These are phyloP conservation scores for Citrullus mucosospermus DNA, from an alignment of 306 rosid species.

Conservation along the genomic window DNA sequence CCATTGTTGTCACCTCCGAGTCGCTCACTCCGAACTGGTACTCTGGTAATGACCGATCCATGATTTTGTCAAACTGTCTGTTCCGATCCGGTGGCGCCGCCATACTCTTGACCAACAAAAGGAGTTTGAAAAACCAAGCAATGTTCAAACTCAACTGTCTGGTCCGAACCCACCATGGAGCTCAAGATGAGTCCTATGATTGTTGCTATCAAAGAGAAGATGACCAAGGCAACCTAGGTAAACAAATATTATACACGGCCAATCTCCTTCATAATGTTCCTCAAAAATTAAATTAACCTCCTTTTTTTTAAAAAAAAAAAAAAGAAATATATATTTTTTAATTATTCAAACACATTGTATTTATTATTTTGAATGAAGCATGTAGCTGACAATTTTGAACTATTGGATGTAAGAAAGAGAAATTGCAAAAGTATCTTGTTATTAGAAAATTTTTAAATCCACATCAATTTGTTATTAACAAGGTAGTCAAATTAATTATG, in stretches of 20 bases:
- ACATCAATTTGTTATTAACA: too few relatives aligned
- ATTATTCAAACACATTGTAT: too few relatives aligned
- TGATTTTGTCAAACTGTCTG: background rate
- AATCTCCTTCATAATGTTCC: background rate
- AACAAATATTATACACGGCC: background rate
- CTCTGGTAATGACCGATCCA: constrained; percentile 4
- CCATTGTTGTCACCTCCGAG: constrained; percentile 1
- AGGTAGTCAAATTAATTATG: too few relatives aligned
- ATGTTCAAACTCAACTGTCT: background rate
- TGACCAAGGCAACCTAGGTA: constrained; percentile 15
- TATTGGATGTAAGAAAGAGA: too few relatives aligned
- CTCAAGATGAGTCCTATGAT: background rate
- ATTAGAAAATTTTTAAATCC: too few relatives aligned
- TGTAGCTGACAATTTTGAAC: too few relatives aligned
- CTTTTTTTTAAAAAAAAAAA: too few relatives aligned
- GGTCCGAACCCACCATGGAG: constrained; percentile 11
- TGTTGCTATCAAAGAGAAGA: constrained; percentile 5
- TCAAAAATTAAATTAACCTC: background rate
- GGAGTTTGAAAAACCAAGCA: background rate
- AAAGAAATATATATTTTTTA: too few relatives aligned
- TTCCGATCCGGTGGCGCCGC: constrained; percentile 6
- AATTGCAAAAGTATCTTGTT: too few relatives aligned
- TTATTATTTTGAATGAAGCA: too few relatives aligned
- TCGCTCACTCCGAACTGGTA: constrained; percentile 8
- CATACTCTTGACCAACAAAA: constrained; percentile 3